Base-by-base conservation (phyloP, 1,284 basidiomycete genomes). In the Bondarzewia mesenterica region DNA sequence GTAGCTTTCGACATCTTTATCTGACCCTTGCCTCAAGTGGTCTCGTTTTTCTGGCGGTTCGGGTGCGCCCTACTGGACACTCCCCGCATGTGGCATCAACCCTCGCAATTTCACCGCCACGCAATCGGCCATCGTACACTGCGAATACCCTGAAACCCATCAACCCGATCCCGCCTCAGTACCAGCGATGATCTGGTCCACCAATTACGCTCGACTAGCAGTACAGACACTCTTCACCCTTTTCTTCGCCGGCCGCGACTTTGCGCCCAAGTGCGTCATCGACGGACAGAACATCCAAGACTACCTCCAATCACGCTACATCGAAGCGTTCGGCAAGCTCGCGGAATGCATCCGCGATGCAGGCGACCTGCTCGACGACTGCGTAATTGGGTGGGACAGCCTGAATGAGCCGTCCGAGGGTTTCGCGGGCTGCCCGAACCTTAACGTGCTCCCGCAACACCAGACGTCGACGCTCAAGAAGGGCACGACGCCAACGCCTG, bases 31-130 rank as follows among this genome's bases (percentile, higher is more conserved):
- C 15, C 29, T 45, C 27, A 29, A 96, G 93, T 98, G 95, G 91
- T 97, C 94, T 1, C 88, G 95, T 36, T 97, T 94, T 70, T 89
- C 90, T 5, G 94, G 95, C 20, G 95, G 95, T 6, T 96, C 92
- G 0, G 95, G 95, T 10, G 95, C 95, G 0, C 95, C 95, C 0
- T 89, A 85, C 59, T 99, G 95, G 95, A 94, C 93, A 0, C 73
- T 98, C 5, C 76, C 80, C 32, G 94, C 94, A 0, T 96, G 92
- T 61, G 95, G 94, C 8, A 80, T 99, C 55, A 78, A 98, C 59
- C 92, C 93, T 0, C 76, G 82, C 45, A 79, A 89, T 56, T 82
- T 97, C 52, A 89, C 89, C 0, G 75, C 82, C 1, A 97, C 94
- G 0, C 84, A 89, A 60, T 76, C 91, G 4, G 89, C 93, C 27